Conservation (phyloP, 2,329 filamentous ascomycete genomes). For the Orbilia javanica region DNA sequence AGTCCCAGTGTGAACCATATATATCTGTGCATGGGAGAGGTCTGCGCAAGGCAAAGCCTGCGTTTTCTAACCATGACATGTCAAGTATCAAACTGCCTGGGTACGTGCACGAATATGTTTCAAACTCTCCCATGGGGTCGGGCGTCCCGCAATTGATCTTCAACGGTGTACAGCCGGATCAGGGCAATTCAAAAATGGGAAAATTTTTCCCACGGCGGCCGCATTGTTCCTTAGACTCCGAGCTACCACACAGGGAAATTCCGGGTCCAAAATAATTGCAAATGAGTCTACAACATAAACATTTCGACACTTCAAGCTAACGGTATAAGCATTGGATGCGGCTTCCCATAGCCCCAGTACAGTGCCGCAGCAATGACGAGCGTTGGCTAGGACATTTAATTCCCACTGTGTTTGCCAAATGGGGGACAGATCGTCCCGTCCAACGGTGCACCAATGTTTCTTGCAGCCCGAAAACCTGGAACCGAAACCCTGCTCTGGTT, state of each 20-base stretch:
- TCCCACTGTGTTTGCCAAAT: constrained; percentile 22
- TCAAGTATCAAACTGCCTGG: not conserved
- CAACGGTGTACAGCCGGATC: not conserved
- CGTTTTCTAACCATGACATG: not conserved
- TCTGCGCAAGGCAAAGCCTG: not conserved
- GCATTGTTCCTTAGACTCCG: not conserved
- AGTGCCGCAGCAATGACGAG: constrained; percentile 4
- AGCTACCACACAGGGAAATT: not conserved
- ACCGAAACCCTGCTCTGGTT: constrained; percentile 28
- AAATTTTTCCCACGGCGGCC: not conserved
- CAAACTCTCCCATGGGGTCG: not conserved
- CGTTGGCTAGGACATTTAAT: not conserved
- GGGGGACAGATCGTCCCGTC: constrained; percentile 30
- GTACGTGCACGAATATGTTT: not conserved
- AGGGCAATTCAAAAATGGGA: not conserved
- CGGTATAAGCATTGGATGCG: constrained; percentile 6
- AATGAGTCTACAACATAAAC: constrained; percentile 11
- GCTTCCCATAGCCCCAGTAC: constrained; percentile 34
- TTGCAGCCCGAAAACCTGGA: constrained; percentile 35
- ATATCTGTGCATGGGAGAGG: not conserved
- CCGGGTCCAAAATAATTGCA: constrained; percentile 20
- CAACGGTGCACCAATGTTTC: constrained; percentile 10
- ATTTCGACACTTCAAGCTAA: not conserved
- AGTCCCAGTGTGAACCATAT: not conserved
- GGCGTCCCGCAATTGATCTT: not conserved